Conservation (phyloP, 331 rosid genomes). For the Rhamnella rubrinervis region DNA sequence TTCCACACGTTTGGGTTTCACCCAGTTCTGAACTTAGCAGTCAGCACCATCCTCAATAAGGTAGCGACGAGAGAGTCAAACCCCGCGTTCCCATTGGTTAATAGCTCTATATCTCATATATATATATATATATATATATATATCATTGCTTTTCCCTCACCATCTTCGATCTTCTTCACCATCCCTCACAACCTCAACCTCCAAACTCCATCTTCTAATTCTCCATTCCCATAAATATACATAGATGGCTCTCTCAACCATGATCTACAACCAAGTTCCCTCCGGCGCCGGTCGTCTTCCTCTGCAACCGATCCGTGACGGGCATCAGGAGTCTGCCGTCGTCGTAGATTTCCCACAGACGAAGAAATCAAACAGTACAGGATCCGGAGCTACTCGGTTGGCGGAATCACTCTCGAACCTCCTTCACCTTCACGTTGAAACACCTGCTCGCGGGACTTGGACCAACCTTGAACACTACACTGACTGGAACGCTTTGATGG, state of each 20-base stretch:
- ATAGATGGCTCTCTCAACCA: constrained; percentile 36
- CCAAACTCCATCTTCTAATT: no score
- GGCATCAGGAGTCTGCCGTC: constrained; percentile 30
- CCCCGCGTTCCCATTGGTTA: no score
- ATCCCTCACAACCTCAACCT: no score
- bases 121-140: no score
- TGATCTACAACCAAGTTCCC: constrained; percentile 23
- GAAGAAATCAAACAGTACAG: constrained; percentile 16
- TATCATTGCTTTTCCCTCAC: no score
- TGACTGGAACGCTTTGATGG: constrained; percentile 10
- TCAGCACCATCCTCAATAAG: no score
- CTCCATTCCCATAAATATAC: neutral
- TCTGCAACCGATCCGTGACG: neutral
- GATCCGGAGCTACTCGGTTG: constrained; percentile 19
- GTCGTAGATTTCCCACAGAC: constrained; percentile 25
- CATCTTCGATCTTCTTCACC: no score
- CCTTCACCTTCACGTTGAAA: constrained; percentile 46
- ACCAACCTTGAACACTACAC: constrained; percentile 1
- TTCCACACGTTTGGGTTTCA: no score
- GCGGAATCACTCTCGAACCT: constrained; percentile 51
- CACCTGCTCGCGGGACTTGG: neutral
- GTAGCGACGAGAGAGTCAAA: no score
- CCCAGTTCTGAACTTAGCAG: no score
- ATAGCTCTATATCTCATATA: no score
- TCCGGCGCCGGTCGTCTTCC: constrained; percentile 1